A percentile compares a stretch with the other conserved stretches of the same genome.
These are phyloP conservation scores for Coemansia sp. DNA, from an alignment of 192 early-diverging fungal genomes.

Conservation along the genomic window DNA sequence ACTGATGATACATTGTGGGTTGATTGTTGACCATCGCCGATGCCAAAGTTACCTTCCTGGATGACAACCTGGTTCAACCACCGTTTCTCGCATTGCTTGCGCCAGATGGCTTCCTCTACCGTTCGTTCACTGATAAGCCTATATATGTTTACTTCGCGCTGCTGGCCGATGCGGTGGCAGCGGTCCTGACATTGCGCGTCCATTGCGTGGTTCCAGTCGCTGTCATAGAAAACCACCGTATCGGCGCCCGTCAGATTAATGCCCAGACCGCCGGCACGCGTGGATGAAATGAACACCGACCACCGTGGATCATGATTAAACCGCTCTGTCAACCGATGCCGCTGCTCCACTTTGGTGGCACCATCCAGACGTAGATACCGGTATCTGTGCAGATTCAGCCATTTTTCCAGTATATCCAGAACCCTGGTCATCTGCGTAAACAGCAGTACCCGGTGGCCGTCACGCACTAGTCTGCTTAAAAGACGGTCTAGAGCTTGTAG, in stretches of 20 bases:
- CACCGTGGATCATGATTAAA: conserved; percentile 89
- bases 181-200: conserved; percentile 96
- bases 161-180: conserved; percentile 95
- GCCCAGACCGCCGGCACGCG: conserved; percentile 92
- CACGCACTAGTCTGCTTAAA: conserved; percentile 76
- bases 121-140: conserved; percentile 71
- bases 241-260: conserved; percentile 95
- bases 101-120: conserved; percentile 76
- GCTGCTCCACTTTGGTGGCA: conserved; percentile 75
- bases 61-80: conserved; percentile 79
- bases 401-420: conserved; percentile 92
- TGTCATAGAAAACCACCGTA: conserved; percentile 94
- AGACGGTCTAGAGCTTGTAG: conserved; percentile 80
- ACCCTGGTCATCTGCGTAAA: conserved; percentile 96
- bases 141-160: conserved; percentile 75
- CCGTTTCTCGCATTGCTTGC: conserved; percentile 76
- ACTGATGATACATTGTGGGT: background rate
- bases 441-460: conserved; percentile 91
- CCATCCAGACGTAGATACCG: conserved; percentile 91
- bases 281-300: conserved; percentile 92
- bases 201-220: conserved; percentile 94
- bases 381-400: conserved; percentile 77
- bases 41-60: conserved; percentile 70
- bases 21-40: too few species aligned
- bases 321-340: conserved; percentile 91